These are phyloP conservation scores for Balakata baccata DNA, from an alignment of 345 rosid species.

Conservation along the genomic window DNA sequence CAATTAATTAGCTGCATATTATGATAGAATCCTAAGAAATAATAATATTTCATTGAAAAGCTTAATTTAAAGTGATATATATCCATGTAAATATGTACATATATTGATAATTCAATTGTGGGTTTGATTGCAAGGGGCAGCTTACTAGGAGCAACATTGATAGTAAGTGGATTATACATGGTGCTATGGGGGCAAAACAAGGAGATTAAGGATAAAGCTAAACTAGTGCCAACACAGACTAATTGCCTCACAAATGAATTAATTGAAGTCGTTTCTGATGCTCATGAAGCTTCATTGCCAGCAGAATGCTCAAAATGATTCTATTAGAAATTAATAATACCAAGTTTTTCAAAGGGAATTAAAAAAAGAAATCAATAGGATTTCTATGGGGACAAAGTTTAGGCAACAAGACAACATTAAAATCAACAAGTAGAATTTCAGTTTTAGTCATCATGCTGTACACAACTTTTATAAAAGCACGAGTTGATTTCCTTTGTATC, in stretches of 20 bases:
- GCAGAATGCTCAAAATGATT: neutral
- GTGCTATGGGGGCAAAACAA: constrained; percentile 24
- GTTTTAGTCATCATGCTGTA: too few relatives aligned
- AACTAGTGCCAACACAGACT: neutral
- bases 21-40: too few relatives aligned
- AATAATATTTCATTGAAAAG: too few relatives aligned
- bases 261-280: neutral
- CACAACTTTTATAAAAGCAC: too few relatives aligned
- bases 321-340: neutral
- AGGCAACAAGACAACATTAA: too few relatives aligned
- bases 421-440: too few relatives aligned
- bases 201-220: constrained; percentile 3
- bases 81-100: neutral
- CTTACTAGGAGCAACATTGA: constrained; percentile 13
- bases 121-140: neutral
- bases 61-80: neutral
- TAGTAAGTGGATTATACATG: constrained; percentile 21
- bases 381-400: too few relatives aligned
- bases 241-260: neutral
- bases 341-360: too few relatives aligned
- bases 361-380: too few relatives aligned
- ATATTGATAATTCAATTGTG: too few relatives aligned
- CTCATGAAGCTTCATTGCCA: neutral
- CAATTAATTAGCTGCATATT: too few relatives aligned
- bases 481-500: too few relatives aligned